Evolutionary conservation across 345 rosid species (phyloP).

Genomic region (Chamaenerion angustifolium): DNA sequence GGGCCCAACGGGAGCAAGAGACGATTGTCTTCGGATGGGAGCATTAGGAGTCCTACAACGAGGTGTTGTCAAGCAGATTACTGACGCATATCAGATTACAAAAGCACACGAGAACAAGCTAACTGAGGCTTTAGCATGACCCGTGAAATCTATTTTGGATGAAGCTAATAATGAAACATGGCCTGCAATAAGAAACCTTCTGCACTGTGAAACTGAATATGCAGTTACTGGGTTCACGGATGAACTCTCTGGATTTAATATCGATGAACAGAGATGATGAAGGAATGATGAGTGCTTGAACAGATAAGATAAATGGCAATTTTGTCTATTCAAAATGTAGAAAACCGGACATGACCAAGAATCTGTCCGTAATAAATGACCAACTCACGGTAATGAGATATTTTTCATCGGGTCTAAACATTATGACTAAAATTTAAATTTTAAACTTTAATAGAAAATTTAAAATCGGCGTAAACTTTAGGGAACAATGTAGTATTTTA

Average conservation of each 20-base stretch:
- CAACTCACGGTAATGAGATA: too few species aligned
- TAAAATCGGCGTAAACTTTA: too few species aligned
- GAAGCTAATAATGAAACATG: slow-evolving; percentile 80
- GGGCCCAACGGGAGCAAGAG: neutral
- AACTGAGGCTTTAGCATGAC: slow-evolving; percentile 58
- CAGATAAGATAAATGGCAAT: too few species aligned
- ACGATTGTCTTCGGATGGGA: neutral
- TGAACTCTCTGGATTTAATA: slow-evolving; percentile 65
- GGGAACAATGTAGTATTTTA: too few species aligned
- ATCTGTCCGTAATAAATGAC: too few species aligned
- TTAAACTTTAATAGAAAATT: too few species aligned
- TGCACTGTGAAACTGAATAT: slow-evolving; percentile 44
- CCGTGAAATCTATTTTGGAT: slow-evolving; percentile 84
- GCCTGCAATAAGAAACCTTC: slow-evolving; percentile 75
- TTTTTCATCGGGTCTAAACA: too few species aligned
- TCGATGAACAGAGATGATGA: slow-evolving; percentile 67
- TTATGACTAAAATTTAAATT: too few species aligned
- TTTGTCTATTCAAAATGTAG: too few species aligned
- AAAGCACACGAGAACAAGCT: slow-evolving; percentile 83
- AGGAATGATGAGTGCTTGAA: too few species aligned
- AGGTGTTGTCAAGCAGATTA: slow-evolving; percentile 57
- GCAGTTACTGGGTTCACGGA: slow-evolving; percentile 55
- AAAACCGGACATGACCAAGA: too few species aligned
- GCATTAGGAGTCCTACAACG: neutral
- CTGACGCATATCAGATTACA: too few species aligned